phyloP scores from a whole-genome alignment of 805 yeast genomes.

The Saccharomyces jurei region DNA sequence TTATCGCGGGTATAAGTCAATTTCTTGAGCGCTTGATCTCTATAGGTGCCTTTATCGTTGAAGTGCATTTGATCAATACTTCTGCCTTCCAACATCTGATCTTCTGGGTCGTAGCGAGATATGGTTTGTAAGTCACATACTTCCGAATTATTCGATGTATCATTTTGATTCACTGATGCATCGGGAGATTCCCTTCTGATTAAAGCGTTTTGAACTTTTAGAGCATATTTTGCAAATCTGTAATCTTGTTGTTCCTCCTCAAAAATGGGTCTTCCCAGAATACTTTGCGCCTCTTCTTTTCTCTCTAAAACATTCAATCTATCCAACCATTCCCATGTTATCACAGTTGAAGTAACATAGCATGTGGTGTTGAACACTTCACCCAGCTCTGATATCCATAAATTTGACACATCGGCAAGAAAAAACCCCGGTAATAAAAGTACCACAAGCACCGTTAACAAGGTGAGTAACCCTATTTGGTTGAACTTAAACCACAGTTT shows the following conservation, averaged over 20 bases:
- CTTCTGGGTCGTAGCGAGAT: neutral
- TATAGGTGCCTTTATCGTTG: slow-evolving; percentile 13
- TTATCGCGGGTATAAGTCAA: slow-evolving; percentile 31
- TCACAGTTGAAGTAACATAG: slow-evolving; percentile 61
- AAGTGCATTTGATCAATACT: slow-evolving; percentile 18
- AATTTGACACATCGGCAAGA: slow-evolving; percentile 65
- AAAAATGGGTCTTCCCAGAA: slow-evolving; percentile 65
- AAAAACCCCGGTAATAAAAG: slow-evolving; percentile 61
- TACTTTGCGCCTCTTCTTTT: slow-evolving; percentile 56
- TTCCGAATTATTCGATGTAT: neutral
- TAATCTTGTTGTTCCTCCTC: slow-evolving; percentile 48
- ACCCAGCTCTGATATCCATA: slow-evolving; percentile 67
- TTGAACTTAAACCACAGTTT: slow-evolving; percentile 40
- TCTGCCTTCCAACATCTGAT: neutral
- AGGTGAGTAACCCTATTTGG: slow-evolving; percentile 46
- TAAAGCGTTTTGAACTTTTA: slow-evolving; percentile 22
- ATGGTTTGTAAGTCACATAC: neutral
- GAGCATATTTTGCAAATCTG: slow-evolving; percentile 25
- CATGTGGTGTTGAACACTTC: slow-evolving; percentile 67
- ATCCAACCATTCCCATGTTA: slow-evolving; percentile 84
- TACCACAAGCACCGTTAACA: slow-evolving; percentile 46
- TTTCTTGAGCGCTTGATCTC: slow-evolving; percentile 16
- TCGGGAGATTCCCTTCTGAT: slow-evolving; percentile 9
- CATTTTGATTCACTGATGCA: neutral
- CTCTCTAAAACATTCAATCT: slow-evolving; percentile 50